Percentiles rank a stretch among this genome's conserved stretches.
Conservation (phyloP, 176 grass and related monocot species). For the Elaeis guineensis region DNA sequence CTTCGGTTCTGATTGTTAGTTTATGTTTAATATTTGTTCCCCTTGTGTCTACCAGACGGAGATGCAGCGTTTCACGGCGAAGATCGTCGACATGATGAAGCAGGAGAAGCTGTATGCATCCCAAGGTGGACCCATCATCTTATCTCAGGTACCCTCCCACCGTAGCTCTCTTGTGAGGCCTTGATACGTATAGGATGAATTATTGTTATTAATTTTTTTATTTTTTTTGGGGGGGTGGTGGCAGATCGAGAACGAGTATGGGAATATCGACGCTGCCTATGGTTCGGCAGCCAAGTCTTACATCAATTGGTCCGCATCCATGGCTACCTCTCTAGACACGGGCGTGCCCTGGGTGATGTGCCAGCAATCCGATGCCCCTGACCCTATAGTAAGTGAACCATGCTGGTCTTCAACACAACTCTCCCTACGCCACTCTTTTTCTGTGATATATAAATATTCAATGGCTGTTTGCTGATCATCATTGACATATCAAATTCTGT, state of each 20-base stretch:
- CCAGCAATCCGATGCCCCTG: conserved; percentile 82
- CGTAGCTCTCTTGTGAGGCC: not conserved
- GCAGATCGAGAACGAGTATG: conserved; percentile 93
- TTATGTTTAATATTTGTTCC: not conserved
- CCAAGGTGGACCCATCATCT: conserved; percentile 33
- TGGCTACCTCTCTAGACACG: conserved; percentile 86
- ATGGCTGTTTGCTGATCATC: not conserved
- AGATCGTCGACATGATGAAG: conserved; percentile 93
- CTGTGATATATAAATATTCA: not conserved
- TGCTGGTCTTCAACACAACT: no score
- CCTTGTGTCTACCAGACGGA: conserved; percentile 32
- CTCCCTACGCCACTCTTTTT: no score
- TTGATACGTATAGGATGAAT: not conserved
- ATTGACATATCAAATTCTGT: not conserved
- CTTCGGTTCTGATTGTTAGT: not conserved
- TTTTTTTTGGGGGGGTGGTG: not conserved
- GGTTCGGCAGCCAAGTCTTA: conserved; percentile 58
- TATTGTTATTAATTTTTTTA: no score
- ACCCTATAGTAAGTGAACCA: conserved; percentile 48
- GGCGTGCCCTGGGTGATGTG: conserved; percentile 99
- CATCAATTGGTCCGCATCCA: conserved; percentile 82
- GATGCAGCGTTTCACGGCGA: conserved; percentile 90
- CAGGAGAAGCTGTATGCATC: conserved; percentile 85
- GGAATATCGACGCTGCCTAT: conserved; percentile 57
- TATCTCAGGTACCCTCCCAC: no score